Conservation (phyloP, 2,329 filamentous ascomycete species). For the Botrytis tulipae region DNA sequence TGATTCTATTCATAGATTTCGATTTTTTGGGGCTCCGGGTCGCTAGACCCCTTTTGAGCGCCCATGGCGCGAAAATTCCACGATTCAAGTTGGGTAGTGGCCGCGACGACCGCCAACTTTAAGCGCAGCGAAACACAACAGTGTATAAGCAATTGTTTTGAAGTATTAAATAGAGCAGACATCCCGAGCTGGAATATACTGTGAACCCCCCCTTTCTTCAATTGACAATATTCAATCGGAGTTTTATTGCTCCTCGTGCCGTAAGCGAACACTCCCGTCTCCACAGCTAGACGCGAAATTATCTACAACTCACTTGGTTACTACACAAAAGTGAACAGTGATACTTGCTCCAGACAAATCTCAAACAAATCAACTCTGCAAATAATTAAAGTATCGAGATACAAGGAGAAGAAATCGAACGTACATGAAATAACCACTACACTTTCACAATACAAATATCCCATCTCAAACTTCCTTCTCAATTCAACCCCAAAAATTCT, state of each 20-base stretch:
- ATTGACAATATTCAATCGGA: neutral
- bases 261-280: neutral
- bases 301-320: neutral
- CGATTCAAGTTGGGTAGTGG: neutral
- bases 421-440: neutral
- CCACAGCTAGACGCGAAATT: neutral
- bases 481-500: neutral
- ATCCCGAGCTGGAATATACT: neutral
- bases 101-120: neutral
- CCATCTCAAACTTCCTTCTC: neutral
- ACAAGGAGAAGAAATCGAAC: neutral
- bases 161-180: neutral
- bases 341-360: neutral
- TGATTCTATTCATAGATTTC: neutral
- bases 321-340: too few relatives aligned
- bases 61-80: neutral
- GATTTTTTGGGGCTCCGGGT: neutral
- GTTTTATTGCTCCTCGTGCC: neutral
- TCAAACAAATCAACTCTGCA: neutral
- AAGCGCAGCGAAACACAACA: neutral
- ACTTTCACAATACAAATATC: neutral
- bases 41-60: neutral
- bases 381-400: neutral
- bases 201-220: neutral
- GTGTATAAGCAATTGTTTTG: neutral